These are phyloP conservation scores for Oldenlandia corymbosa DNA, from an alignment of 257 asterid genomes.

Conservation along the genomic window DNA sequence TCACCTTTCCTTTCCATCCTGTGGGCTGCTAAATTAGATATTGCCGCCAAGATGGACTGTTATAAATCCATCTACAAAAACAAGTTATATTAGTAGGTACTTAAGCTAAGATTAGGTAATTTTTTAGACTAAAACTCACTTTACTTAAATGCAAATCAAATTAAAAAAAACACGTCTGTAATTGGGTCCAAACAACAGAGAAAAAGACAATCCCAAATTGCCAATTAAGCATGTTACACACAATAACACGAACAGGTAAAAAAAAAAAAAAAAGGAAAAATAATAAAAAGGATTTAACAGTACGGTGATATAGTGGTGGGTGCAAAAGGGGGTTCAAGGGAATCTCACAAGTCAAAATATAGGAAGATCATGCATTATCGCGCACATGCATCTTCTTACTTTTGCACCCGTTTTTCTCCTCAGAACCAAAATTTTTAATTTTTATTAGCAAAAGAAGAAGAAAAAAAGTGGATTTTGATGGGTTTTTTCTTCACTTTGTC, in stretches of 20 bases:
- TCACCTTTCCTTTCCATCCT: background rate
- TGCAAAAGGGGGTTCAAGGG: constrained; percentile 33
- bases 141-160: background rate
- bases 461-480: no score
- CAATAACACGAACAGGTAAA: background rate
- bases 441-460: constrained; percentile 10
- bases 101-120: background rate
- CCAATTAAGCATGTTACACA: background rate
- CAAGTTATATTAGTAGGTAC: background rate
- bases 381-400: constrained; percentile 55
- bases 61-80: background rate
- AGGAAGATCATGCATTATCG: constrained; percentile 31
- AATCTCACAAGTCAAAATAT: constrained; percentile 56
- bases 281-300: no score
- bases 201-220: constrained; percentile 9
- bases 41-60: background rate
- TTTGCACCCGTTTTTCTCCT: constrained; percentile 36
- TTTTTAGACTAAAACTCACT: background rate
- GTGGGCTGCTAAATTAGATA: constrained; percentile 1
- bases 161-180: constrained; percentile 27
- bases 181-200: constrained; percentile 14
- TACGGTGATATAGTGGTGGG: constrained; percentile 23
- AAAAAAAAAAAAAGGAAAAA: constrained; percentile 22
- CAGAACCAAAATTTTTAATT: no score
- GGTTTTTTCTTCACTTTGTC: background rate